Conservation (phyloP, 345 rosid genomes). For the Aquilaria sinensis region DNA sequence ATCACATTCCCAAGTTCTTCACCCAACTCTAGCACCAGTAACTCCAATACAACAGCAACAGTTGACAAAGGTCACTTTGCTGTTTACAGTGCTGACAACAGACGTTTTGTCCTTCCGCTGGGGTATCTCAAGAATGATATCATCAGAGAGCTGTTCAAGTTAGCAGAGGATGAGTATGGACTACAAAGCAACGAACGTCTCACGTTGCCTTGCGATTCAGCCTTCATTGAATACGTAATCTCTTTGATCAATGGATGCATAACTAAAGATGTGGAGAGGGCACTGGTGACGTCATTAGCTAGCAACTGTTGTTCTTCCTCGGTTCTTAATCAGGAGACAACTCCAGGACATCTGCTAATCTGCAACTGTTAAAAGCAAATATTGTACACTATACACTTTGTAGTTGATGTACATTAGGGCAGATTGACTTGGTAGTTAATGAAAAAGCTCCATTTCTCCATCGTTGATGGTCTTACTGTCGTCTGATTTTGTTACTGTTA, state of each 20-base stretch:
- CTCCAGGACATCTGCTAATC: background rate
- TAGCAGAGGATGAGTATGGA: conserved; percentile 32
- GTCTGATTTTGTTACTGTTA: too few relatives aligned
- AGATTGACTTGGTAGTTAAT: background rate
- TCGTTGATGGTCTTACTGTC: too few relatives aligned
- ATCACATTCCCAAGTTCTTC: conserved; percentile 11
- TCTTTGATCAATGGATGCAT: conserved; percentile 6
- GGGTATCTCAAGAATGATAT: conserved; percentile 9
- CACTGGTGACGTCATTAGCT: conserved; percentile 15
- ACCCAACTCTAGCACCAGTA: background rate
- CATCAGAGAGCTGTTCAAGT: conserved; percentile 14
- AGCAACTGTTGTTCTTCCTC: conserved; percentile 6
- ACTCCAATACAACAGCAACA: conserved; percentile 9
- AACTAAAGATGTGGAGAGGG: conserved; percentile 11
- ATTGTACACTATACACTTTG: background rate
- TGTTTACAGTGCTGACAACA: conserved; percentile 9
- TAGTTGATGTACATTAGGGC: background rate
- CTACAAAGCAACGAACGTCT: conserved; percentile 19
- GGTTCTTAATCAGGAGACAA: conserved; percentile 2
- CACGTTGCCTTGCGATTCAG: conserved; percentile 24
- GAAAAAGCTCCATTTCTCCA: background rate
- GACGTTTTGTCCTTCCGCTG: conserved; percentile 11
- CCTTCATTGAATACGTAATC: conserved; percentile 16
- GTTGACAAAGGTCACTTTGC: conserved; percentile 14
- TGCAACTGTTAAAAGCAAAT: conserved; percentile 9